phyloP scores from a whole-genome alignment of 78 protist species.

The Speleostelium caveatum region DNA sequence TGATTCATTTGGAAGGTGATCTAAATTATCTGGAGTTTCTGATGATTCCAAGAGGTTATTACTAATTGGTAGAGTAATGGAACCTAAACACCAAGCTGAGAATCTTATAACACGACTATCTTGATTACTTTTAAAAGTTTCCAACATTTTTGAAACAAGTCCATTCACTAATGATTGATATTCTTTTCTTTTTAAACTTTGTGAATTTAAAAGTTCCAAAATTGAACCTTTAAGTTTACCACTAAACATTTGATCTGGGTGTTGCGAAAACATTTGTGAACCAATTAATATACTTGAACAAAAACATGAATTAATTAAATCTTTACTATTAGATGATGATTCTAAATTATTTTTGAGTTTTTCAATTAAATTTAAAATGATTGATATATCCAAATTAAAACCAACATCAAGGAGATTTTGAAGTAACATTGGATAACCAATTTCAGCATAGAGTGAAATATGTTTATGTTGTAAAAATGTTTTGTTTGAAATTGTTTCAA shows the following conservation, averaged over 20 bases:
- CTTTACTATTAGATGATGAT: background rate
- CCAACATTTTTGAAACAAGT: background rate
- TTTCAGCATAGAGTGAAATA: conserved; percentile 5
- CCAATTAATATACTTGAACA: conserved; percentile 17
- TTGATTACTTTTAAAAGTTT: background rate
- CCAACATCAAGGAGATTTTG: background rate
- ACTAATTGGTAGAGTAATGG: conserved; percentile 13
- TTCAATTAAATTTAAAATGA: background rate
- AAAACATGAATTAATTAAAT: background rate
- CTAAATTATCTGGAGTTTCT: conserved; percentile 38
- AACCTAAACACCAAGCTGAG: conserved; percentile 21
- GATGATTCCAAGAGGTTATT: background rate
- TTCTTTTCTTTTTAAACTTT: conserved; percentile 37
- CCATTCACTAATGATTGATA: conserved; percentile 24
- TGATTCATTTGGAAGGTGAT: conserved; percentile 28
- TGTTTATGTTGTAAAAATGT: background rate
- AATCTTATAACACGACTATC: conserved; percentile 41
- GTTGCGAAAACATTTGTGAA: conserved; percentile 30
- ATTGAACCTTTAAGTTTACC: background rate
- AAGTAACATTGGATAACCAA: conserved; percentile 21
- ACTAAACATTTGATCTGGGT: background rate
- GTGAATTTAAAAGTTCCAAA: conserved; percentile 32
- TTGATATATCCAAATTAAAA: background rate
- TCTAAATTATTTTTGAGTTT: background rate
- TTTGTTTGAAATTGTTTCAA: background rate